Conservation (phyloP, 306 rosid species). For the Cicer arietinum region DNA sequence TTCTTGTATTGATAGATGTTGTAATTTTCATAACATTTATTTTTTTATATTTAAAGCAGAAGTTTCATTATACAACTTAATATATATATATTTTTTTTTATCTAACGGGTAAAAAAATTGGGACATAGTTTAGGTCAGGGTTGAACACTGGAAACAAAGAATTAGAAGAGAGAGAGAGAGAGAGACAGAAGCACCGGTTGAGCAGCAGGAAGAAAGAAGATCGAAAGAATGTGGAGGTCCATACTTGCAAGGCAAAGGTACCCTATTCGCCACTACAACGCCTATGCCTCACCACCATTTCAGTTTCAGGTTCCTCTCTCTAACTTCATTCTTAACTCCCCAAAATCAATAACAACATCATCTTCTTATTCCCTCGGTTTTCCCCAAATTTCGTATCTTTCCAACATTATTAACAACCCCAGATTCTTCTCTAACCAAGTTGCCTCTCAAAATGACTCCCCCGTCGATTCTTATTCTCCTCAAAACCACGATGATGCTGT, state of each 20-base stretch:
- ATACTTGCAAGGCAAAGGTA: slow-evolving; percentile 29
- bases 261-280: slow-evolving; percentile 23
- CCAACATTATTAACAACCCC: background rate
- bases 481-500: background rate
- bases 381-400: slow-evolving; percentile 12
- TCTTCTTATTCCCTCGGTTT: background rate
- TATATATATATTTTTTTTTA: too few relatives aligned
- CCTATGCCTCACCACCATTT: background rate
- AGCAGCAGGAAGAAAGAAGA: too few relatives aligned
- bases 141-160: too few relatives aligned
- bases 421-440: slow-evolving; percentile 51
- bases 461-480: slow-evolving; percentile 17
- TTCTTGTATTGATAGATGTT: too few relatives aligned
- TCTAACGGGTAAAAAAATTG: too few relatives aligned
- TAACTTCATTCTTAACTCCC: slow-evolving; percentile 25
- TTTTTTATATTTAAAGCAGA: too few relatives aligned
- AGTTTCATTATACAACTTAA: too few relatives aligned
- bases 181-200: too few relatives aligned
- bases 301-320: slow-evolving; percentile 42
- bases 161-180: too few relatives aligned
- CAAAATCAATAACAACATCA: background rate
- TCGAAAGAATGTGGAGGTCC: slow-evolving; percentile 38
- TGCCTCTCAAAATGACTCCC: background rate
- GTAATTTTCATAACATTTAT: too few relatives aligned
- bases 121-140: too few relatives aligned